These are phyloP conservation scores for Periconia sp. DNA, from an alignment of 2,329 filamentous ascomycete genomes.

Conservation along the genomic window DNA sequence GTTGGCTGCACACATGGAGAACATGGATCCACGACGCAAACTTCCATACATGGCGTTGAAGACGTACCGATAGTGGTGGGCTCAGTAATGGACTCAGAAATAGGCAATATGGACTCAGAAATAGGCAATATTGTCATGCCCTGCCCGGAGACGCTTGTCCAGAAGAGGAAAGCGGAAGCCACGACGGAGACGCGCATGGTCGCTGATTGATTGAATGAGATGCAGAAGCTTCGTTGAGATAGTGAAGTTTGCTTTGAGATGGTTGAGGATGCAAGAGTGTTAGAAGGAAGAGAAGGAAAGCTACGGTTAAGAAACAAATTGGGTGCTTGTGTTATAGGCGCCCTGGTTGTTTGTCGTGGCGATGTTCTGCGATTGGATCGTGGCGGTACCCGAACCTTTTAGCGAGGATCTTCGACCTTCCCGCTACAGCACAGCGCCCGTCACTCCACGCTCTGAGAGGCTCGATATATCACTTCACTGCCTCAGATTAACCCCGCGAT, in stretches of 20 bases:
- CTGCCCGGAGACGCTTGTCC: conserved; percentile 33
- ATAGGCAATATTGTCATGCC: conserved; percentile 35
- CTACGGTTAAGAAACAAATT: too few relatives aligned
- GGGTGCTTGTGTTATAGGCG: conserved; percentile 1
- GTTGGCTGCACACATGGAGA: conserved; percentile 34
- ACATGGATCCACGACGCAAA: conserved; percentile 35
- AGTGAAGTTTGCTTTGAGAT: too few relatives aligned
- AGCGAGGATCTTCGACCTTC: conserved; percentile 36
- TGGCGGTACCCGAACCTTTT: too few relatives aligned
- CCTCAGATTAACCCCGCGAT: conserved; percentile 22
- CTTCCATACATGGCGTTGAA: conserved; percentile 26
- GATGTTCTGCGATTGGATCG: too few relatives aligned
- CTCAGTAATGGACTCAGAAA: conserved; percentile 34
- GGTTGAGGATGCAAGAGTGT: too few relatives aligned
- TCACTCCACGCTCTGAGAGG: neutral
- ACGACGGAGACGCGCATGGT: conserved; percentile 32
- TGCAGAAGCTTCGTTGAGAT: neutral
- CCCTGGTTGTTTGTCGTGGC: neutral
- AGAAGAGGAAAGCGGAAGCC: conserved; percentile 31
- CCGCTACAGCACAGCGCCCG: conserved; percentile 32
- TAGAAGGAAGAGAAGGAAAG: too few relatives aligned
- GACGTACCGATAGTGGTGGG: conserved; percentile 16
- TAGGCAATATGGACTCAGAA: too few relatives aligned
- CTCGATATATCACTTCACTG: conserved; percentile 8
- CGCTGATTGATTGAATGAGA: conserved; percentile 8